These are phyloP conservation scores for Diaporthe eres DNA, from an alignment of 2,329 filamentous ascomycete species.

Conservation along the genomic window DNA sequence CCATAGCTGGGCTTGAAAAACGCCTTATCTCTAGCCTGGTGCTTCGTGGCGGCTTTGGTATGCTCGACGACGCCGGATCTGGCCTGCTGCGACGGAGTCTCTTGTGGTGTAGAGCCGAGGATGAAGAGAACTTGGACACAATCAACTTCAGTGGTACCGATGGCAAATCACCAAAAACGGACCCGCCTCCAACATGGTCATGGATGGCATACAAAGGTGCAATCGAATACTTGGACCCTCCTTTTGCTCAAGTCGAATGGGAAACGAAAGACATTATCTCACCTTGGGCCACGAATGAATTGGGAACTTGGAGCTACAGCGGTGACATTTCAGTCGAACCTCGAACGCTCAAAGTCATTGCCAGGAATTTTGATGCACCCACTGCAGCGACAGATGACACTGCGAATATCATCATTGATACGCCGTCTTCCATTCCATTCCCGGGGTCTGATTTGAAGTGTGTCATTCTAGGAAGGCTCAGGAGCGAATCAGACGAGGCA, in stretches of 20 bases:
- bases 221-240: conserved; percentile 4
- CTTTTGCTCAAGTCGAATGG: conserved; percentile 2
- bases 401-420: neutral
- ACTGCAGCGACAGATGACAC: neutral
- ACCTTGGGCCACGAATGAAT: neutral
- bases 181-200: conserved; percentile 33
- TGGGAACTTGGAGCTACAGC: conserved; percentile 7
- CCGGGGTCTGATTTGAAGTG: neutral
- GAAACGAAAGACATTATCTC: neutral
- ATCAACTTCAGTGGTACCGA: no score
- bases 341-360: no score
- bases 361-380: neutral
- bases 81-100: conserved; percentile 48
- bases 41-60: conserved; percentile 48
- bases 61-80: conserved; percentile 45
- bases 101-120: conserved; percentile 45
- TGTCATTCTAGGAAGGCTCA: neutral
- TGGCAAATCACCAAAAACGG: no score
- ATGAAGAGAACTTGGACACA: neutral
- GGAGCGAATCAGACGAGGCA: accelerated
- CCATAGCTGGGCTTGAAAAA: conserved; percentile 51
- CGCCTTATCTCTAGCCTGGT: conserved; percentile 46
- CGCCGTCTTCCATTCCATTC: neutral
- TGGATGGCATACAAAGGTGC: conserved; percentile 34
- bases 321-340: neutral